phyloP scores from a whole-genome alignment of 225 moss, liverwort and hornwort genomes.

The Neckera pumila region DNA sequence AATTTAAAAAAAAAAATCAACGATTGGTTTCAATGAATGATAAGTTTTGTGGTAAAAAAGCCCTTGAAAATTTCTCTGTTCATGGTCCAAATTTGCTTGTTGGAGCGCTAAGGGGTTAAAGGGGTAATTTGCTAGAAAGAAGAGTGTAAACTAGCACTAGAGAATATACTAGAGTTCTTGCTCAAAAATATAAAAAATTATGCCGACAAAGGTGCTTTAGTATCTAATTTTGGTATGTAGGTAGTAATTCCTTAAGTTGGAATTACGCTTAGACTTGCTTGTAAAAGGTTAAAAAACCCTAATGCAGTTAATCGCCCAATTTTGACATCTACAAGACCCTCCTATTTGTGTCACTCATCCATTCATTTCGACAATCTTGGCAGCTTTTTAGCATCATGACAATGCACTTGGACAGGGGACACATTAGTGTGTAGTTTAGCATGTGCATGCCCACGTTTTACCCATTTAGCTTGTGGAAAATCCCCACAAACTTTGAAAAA shows the following conservation, averaged over 20 bases:
- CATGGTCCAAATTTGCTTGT: rapidly evolving
- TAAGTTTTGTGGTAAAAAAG: background rate
- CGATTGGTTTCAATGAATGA: background rate
- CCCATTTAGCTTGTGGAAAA: too few species aligned
- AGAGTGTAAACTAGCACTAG: background rate
- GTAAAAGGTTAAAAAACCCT: rapidly evolving
- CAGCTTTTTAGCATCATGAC: background rate
- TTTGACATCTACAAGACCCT: rapidly evolving
- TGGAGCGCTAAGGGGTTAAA: rapidly evolving
- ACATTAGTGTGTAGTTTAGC: rapidly evolving
- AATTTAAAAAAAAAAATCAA: background rate
- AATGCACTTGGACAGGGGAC: background rate
- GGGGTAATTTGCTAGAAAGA: rapidly evolving
- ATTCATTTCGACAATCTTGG: background rate
- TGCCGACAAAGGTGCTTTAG: rapidly evolving
- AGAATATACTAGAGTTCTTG: background rate
- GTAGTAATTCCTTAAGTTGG: background rate
- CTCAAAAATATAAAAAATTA: background rate
- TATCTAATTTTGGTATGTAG: background rate
- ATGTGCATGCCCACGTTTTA: background rate
- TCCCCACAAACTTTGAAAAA: background rate
- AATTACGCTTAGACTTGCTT: rapidly evolving
- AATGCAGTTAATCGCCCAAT: rapidly evolving
- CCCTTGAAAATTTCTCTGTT: rapidly evolving
- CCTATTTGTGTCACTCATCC: too few species aligned